phyloP scores from a whole-genome alignment of 2,329 filamentous ascomycete genomes.

The Cladosporium sp. region DNA sequence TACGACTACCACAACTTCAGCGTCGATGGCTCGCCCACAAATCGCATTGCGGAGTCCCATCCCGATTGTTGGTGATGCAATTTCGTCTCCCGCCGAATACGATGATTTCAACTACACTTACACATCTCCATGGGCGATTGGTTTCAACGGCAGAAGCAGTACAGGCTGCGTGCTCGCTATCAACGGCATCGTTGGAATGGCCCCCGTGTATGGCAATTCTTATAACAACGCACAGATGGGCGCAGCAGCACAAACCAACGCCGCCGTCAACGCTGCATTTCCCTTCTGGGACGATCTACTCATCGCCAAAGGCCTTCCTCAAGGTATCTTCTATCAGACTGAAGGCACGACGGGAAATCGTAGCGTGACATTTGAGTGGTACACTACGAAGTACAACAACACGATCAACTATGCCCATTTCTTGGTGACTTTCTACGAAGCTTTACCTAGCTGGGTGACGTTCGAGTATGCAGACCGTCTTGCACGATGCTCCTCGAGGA shows the following conservation, averaged over 20 bases:
- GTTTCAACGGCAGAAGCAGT: background rate
- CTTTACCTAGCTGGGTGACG: background rate
- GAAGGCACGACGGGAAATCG: slow-evolving; percentile 8
- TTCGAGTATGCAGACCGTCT: background rate
- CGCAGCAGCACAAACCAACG: background rate
- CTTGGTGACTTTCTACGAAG: background rate
- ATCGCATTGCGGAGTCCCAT: background rate
- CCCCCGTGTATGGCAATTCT: background rate
- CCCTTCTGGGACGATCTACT: slow-evolving; percentile 23
- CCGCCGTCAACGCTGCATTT: slow-evolving; percentile 6
- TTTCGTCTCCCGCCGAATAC: background rate
- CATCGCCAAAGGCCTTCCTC: slow-evolving; percentile 15
- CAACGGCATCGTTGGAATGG: background rate
- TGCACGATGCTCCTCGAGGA: no score
- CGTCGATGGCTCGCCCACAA: background rate
- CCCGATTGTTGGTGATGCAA: background rate
- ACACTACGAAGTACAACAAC: slow-evolving; percentile 16
- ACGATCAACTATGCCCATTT: background rate
- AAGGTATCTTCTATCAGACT: slow-evolving; percentile 22
- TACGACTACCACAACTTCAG: background rate
- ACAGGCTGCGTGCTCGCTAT: background rate
- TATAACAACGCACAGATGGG: background rate
- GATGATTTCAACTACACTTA: background rate
- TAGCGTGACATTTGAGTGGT: slow-evolving; percentile 19
- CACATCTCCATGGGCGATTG: background rate